A percentile compares a stretch with the other conserved stretches of the same genome.
phyloP scores from a whole-genome alignment of 768 basidiomycete species.

The Rhizopogon salebrosus region DNA sequence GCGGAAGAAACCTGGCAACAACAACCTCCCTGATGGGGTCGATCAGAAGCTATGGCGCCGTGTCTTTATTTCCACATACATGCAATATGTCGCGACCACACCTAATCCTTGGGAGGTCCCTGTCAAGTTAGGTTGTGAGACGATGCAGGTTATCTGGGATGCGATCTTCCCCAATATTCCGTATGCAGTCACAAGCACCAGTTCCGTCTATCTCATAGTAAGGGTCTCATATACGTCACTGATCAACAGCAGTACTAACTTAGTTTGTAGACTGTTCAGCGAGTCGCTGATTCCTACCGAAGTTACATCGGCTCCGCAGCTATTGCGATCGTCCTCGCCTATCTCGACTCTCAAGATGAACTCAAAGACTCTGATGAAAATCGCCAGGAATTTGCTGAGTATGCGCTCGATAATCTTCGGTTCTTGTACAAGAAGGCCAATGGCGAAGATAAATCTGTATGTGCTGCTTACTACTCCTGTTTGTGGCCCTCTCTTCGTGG shows the following conservation, averaged over 20 bases:
- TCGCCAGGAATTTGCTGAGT: neutral
- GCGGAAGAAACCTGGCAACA: no score
- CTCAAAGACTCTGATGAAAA: neutral
- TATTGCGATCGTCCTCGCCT: neutral
- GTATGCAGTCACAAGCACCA: neutral
- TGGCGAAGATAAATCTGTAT: neutral
- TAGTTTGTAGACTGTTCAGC: neutral
- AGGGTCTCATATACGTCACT: neutral
- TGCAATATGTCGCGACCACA: no score
- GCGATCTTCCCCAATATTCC: neutral
- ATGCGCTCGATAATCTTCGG: neutral
- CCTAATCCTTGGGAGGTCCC: neutral
- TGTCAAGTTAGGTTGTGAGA: neutral
- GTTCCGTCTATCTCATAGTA: neutral
- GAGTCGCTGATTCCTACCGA: neutral
- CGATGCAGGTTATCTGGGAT: neutral
- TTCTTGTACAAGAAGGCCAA: neutral
- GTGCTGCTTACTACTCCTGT: neutral
- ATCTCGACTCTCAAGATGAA: neutral
- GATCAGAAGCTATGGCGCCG: no score
- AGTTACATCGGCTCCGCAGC: neutral
- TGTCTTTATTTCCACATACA: no score
- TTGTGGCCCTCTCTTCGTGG: neutral
- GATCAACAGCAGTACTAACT: neutral
- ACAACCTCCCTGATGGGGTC: no score